Base-by-base conservation (phyloP, 2,329 filamentous ascomycete species). In the Cladosporium sp. region DNA sequence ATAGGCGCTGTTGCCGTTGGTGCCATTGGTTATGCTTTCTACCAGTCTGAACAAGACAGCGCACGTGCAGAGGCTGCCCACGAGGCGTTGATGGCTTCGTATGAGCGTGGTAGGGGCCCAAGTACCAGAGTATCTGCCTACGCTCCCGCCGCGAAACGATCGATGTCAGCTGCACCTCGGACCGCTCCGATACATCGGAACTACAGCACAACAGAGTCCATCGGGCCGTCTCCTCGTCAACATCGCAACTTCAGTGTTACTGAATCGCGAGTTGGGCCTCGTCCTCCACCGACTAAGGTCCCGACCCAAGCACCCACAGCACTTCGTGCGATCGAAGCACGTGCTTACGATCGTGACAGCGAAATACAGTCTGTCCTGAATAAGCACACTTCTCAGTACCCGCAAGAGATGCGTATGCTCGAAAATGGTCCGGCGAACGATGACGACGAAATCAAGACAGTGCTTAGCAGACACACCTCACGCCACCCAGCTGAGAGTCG, bases 21-120 rank as follows among this genome's bases (percentile, higher is more conserved):
- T 32, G 60, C 49, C 14, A 34, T 63, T 2, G 60, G 48, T 18
- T 63, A 63, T 46, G 60, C 60, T 21, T 63, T 63, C 60, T 63
- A 63, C 49, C 60, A 54, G 25, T 83, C 84, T 66, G 88, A 90
- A 68, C 73, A 75, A 59, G 79, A 81, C 60, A 82, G 80, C 66
- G 78, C 79, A 25, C 76, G 75, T 66, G 79, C 80, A 65, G 81
- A 83, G 68, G 70, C 75, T 5, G 79, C 78, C 23, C 58, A 70
- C 43, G 48, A 68, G 48, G 66, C 67, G 25, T 68, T 68, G 46
- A 71, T 68, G 67, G 66, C 67, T 66, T 70, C 68, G 11, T 63
- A 59, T 32, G 60, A 63, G 16, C 60, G 60, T 23, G 60, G 60
- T 16, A 18, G 60, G 5, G 23, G 26, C 3, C n/a, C 30, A n/a